Base-by-base conservation (phyloP, 495 filamentous ascomycete genomes). In the Penicillium tannophilum region DNA sequence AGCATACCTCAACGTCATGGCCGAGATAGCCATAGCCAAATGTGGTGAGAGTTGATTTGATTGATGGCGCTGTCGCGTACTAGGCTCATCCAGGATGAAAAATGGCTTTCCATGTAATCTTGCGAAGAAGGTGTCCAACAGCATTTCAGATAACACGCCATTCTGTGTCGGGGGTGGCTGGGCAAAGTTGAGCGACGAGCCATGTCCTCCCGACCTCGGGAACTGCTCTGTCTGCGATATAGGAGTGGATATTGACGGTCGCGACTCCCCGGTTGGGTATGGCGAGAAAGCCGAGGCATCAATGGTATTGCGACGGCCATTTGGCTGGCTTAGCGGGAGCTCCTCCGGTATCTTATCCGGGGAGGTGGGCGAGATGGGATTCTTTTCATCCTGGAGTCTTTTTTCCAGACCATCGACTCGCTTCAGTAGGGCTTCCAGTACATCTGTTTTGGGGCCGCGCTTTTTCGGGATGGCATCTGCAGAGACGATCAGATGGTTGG, bases 401-500 rank as follows among this genome's bases (percentile, higher is more conserved):
- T 87, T 90, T 64, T 95, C 90, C 49, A 95, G 76, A 0, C 90
- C 90, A 68, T 93, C 90, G 10, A 95, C 90, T 26, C 91, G 79
- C 68, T 92, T 95, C 55, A 93, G 63, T 20, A 95, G 75, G 6
- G 90, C 90, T 68, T 95, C 91, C 23, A 95, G 78, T 3, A 93
- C 90, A 66, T 95, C 91, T 19, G 90, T 93, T 69, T 95, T 95
- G 1, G 91, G 91, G 4, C 91, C 91, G 58, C 91, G 78, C 67
- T 95, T 95, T 77, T 93, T 93, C 3, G 91, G 91, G 17, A 93
- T 83, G 23, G 91, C 91, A 76, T 95, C 90, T 94, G 42, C 10
- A 36, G 48, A 36, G 49, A 39, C 52, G 41, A 55, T 66, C 48
- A 66, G 55, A 26, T 23, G 20, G 20, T 35, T 50, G 33, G 39